Evolutionary conservation across 73 alveolate genomes (phyloP), one percentile per base, ranked within the genome.

Genomic region (Effrenium voratum): DNA sequence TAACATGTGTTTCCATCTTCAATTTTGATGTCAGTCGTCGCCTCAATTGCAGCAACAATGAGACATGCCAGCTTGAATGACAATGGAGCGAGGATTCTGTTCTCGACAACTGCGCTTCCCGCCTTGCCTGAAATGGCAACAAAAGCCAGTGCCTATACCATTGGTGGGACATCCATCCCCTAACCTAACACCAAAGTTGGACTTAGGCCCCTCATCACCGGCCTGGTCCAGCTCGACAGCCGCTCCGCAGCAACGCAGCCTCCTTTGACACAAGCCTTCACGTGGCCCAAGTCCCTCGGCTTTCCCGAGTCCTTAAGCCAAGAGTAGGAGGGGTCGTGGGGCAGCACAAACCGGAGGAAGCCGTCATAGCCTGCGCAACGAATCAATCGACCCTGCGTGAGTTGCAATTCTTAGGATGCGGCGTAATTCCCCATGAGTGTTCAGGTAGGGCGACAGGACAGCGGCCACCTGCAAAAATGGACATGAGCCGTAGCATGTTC

Each of bases 291-390:
- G 19, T 19, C 68, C 68, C 72, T 57, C 72, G 72, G 28, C 34
- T 5, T 57, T 57, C 72, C 34, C 28, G 19, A 3, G 26, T 28
- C 82, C 82, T 70, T 70, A 44, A 70, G 82, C 82, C 82, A 70
- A 15, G 82, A 70, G 47, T 70, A 36, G 22, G 82, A 44, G 10
- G 82, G 82, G 38, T 40, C 82, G 19, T 46, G 82, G 32, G 82
- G 82, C 82, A 70, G 47, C 47, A 70, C 82, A 44, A 70, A 36
- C 32, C 45, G 82, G 47, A 70, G 82, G 15, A 70, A 70, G 47
- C 82, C 82, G 38, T 70, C 24, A 10, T 70, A 70, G 24, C 82
- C 82, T 70, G 81, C 46, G 28, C 77, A 40, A 30, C 77, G 38
- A 63, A 13, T 55, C 30, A 22, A 55, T 55, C 10, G 30, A 55